Base-by-base conservation (phyloP, 495 filamentous ascomycete genomes). In the Penicillium coffeae region DNA sequence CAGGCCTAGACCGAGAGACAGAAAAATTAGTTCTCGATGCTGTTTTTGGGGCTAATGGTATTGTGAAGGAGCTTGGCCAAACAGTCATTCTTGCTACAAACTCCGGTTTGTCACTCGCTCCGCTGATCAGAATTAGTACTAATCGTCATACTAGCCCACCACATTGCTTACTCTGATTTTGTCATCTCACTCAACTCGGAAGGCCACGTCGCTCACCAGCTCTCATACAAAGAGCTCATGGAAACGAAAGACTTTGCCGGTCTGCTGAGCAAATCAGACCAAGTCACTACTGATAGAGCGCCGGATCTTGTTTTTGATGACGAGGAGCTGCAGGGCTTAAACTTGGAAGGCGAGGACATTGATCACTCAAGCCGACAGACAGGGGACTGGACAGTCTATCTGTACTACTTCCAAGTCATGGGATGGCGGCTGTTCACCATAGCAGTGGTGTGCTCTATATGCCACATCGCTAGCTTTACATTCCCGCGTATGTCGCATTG, bases 1-100 rank as follows among this genome's bases (percentile, higher is more conserved):
- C 70, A 9, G 77, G 78, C 7, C 70, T 82, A 15, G 77, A 81
- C 58, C 68, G 72, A 9, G 68, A 75, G 44, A 76, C 77, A 14
- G 59, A 62, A 8, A 60, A 53, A 13, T n/a, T 40, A 15, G 55
- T 70, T 2, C 44, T 68, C 5, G 56, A 67, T 9, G 42, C 32
- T 7, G 50, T 65, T 4, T 64, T 63, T 34, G 46, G 54, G 2
- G 45, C 42, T 3, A 57, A 70, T 4, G 63, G 61, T 10, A 25
- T 50, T 20, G 15, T 66, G 14, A 52, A 51, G n/a, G 51, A 61
- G 30, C 58, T 56, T 12, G 34, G 35, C 1, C 55, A 48, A 37
- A 63, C 59, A 19, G 54, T 61, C 8, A 56, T 70, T 21, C 38
- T 70, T 30, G 57, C 55, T 4, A 68, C 65, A 27, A 63, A 69